Percentiles rank a stretch among this genome's conserved stretches.
phyloP scores from a whole-genome alignment of 148 eudicot species.

The Camellia granthamiana region DNA sequence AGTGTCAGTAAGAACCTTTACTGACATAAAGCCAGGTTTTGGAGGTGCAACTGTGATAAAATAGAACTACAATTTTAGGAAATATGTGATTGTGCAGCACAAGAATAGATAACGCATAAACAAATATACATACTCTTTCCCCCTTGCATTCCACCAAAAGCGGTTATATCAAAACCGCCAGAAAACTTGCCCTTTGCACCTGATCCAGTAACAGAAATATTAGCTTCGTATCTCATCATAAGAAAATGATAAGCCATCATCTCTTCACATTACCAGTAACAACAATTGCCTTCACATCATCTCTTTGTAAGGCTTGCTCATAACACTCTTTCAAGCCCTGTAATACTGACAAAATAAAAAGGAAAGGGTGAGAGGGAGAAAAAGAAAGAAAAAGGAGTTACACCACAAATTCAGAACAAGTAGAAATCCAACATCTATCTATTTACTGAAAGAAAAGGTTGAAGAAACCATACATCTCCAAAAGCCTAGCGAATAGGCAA shows the following conservation, averaged over 20 bases:
- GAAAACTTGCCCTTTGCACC: slow-evolving; percentile 91
- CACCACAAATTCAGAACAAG: not conserved
- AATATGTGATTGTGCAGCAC: not conserved
- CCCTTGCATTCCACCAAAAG: slow-evolving; percentile 66
- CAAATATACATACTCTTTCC: slow-evolving; percentile 47
- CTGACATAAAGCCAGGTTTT: slow-evolving; percentile 74
- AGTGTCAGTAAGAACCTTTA: slow-evolving; percentile 76
- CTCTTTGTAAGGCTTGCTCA: slow-evolving; percentile 68
- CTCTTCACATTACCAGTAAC: slow-evolving; percentile 58
- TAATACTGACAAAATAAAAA: slow-evolving; percentile 47
- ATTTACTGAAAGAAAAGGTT: not conserved
- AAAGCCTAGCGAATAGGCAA: too few relatives aligned
- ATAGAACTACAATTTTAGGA: slow-evolving; percentile 5
- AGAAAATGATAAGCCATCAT: slow-evolving; percentile 6
- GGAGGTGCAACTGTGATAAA: slow-evolving; percentile 49
- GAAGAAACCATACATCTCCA: not conserved
- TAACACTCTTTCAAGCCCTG: slow-evolving; percentile 65
- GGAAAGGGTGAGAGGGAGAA: not conserved
- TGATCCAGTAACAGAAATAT: slow-evolving; percentile 31
- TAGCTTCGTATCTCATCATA: slow-evolving; percentile 4
- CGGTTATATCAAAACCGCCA: slow-evolving; percentile 90
- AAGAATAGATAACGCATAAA: not conserved
- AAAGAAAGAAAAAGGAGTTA: not conserved
- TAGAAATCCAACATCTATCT: too few relatives aligned
- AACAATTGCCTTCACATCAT: slow-evolving; percentile 96